A percentile compares a stretch with the other conserved stretches of the same genome.
phyloP scores from a whole-genome alignment of 371 early-diverging fungal genomes.

The Apophysomyces ossiformis region DNA sequence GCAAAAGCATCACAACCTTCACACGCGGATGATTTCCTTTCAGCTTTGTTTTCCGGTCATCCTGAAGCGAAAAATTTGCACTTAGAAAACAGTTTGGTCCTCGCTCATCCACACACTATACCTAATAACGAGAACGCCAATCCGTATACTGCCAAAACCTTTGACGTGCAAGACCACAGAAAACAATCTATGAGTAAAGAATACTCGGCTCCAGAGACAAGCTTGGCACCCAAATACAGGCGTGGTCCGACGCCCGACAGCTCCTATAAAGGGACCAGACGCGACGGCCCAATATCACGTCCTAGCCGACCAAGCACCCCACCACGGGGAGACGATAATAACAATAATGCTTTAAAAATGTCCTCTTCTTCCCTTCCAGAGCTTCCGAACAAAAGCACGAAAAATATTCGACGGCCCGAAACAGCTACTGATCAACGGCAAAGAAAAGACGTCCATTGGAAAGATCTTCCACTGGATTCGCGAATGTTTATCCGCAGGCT shows the following conservation, averaged over 20 bases:
- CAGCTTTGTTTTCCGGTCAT: conserved; percentile 1
- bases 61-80: background rate
- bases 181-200: background rate
- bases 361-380: background rate
- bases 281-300: background rate
- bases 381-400: background rate
- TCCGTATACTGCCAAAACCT: background rate
- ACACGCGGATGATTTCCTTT: conserved; percentile 1
- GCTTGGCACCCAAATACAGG: background rate
- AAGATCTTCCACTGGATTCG: conserved; percentile 1
- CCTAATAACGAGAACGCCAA: background rate
- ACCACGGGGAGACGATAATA: background rate
- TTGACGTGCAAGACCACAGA: background rate
- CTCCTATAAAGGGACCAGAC: background rate
- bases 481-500: conserved; percentile 7
- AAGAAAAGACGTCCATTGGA: background rate
- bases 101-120: background rate
- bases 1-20: background rate
- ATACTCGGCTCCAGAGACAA: background rate
- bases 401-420: background rate
- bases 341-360: background rate
- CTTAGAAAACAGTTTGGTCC: background rate
- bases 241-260: background rate
- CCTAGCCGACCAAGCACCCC: background rate
- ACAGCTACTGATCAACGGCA: background rate